A percentile compares a stretch with the other conserved stretches of the same genome.
Evolutionary conservation across 1,139 yeast species (phyloP).

Genomic region (Scheffersomyces parashehatae): DNA sequence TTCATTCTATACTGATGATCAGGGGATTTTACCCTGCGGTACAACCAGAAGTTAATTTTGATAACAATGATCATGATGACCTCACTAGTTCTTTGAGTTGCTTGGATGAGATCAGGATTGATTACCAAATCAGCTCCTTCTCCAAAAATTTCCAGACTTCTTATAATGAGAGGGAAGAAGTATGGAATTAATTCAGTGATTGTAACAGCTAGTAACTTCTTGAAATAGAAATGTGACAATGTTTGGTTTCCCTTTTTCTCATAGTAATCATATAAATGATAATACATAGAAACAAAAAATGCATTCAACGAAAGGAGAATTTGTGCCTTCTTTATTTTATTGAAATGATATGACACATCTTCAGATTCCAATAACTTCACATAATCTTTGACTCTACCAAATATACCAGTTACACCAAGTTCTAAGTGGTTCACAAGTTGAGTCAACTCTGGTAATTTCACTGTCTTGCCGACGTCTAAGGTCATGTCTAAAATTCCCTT

Average conservation of each 20-base stretch:
- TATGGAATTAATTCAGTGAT: conserved; percentile 35
- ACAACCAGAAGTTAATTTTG: conserved; percentile 13
- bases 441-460: conserved; percentile 6
- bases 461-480: conserved; percentile 2
- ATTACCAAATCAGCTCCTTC: conserved; percentile 25
- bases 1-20: conserved; percentile 6
- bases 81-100: conserved; percentile 39
- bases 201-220: conserved; percentile 26
- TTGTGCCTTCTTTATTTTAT: conserved; percentile 28
- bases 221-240: conserved; percentile 32
- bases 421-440: conserved; percentile 7
- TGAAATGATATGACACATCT: conserved; percentile 15
- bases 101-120: conserved; percentile 40
- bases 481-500: conserved; percentile 2
- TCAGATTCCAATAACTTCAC: conserved; percentile 7
- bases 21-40: conserved; percentile 2
- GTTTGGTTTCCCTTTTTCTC: conserved; percentile 15
- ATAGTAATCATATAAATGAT: conserved; percentile 40
- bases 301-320: conserved; percentile 29
- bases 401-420: conserved; percentile 1
- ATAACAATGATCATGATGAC: conserved; percentile 31
- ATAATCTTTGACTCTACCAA: conserved; percentile 1
- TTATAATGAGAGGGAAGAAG: conserved; percentile 33
- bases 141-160: conserved; percentile 33
- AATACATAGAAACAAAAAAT: conserved; percentile 34